These are phyloP conservation scores for Abortiporus biennis DNA, from an alignment of 1,284 basidiomycete species.

Conservation along the genomic window DNA sequence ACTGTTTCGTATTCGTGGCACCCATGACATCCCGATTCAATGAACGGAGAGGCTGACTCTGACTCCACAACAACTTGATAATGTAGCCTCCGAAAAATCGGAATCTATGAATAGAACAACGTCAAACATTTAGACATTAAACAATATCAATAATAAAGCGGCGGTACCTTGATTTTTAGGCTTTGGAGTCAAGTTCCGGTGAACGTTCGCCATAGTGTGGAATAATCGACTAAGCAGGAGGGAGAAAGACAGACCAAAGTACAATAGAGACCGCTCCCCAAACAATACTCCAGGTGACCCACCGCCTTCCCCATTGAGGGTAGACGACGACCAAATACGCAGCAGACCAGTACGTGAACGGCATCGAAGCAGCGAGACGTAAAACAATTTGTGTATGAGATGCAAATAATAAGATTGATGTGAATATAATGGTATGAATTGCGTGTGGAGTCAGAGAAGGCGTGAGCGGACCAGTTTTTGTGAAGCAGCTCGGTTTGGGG, in stretches of 20 bases:
- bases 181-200: no score
- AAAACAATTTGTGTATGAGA: slow-evolving; percentile 92
- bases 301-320: slow-evolving; percentile 40
- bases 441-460: slow-evolving; percentile 55
- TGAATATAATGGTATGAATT: slow-evolving; percentile 59
- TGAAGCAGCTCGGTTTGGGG: neutral
- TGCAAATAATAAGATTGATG: slow-evolving; percentile 63
- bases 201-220: no score
- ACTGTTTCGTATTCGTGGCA: no score
- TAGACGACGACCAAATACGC: slow-evolving; percentile 53
- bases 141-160: no score
- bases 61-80: no score
- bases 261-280: slow-evolving; percentile 76
- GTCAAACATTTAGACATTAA: no score
- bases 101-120: no score
- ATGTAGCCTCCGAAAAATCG: no score
- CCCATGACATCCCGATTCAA: no score
- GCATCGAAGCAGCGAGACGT: slow-evolving; percentile 74
- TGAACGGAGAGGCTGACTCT: no score
- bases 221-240: slow-evolving; percentile 77
- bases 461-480: slow-evolving; percentile 12
- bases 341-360: slow-evolving; percentile 81
- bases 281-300: slow-evolving; percentile 68
- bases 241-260: slow-evolving; percentile 83
- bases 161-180: no score